These are phyloP conservation scores for Aquilaria agallochum DNA, from an alignment of 441 rosid genomes.

Conservation along the genomic window DNA sequence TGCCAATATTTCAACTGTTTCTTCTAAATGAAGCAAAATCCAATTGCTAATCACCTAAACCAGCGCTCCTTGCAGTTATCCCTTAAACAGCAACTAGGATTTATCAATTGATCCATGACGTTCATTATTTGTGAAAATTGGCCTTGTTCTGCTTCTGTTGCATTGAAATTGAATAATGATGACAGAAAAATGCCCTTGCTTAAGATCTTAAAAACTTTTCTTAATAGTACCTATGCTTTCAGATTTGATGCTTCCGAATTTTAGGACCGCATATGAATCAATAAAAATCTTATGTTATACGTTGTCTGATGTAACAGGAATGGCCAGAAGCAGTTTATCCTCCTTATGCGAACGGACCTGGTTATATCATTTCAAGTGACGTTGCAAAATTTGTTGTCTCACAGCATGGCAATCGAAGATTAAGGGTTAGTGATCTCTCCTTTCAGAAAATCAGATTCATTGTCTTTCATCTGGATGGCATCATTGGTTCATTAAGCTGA, in stretches of 20 bases:
- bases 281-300: neutral
- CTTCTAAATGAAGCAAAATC: no score
- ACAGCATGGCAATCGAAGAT: slow-evolving; percentile 47
- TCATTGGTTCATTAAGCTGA: neutral
- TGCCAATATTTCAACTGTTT: no score
- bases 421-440: slow-evolving; percentile 48
- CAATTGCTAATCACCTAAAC: no score
- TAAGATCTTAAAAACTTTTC: neutral
- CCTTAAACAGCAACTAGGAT: no score
- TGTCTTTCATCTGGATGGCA: neutral
- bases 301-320: slow-evolving; percentile 56
- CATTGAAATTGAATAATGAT: no score
- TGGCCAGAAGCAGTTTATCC: slow-evolving; percentile 95
- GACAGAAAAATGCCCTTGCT: no score
- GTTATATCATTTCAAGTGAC: slow-evolving; percentile 76
- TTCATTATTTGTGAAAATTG: no score
- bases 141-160: no score
- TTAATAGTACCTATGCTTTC: neutral
- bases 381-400: slow-evolving; percentile 63
- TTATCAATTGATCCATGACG: no score
- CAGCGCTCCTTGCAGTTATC: no score
- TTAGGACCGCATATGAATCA: neutral
- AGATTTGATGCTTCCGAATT: neutral
- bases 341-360: slow-evolving; percentile 97
- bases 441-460: slow-evolving; percentile 4